phyloP scores from a whole-genome alignment of 768 basidiomycete species.

The Suillus fuscotomentosus region DNA sequence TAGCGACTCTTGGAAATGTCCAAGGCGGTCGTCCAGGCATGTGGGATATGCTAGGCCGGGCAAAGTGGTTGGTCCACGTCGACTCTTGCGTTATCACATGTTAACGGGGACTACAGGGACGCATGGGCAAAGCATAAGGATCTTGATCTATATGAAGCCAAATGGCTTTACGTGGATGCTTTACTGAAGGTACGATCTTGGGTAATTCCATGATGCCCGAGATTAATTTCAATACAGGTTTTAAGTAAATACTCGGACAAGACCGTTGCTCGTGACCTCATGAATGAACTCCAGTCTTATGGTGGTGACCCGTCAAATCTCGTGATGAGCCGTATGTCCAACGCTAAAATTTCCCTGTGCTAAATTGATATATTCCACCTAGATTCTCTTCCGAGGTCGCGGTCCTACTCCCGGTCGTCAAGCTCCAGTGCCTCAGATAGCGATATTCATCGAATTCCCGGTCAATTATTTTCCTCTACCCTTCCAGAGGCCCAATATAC shows the following conservation, averaged over 20 bases:
- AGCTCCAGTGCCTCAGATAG: slow-evolving; percentile 57
- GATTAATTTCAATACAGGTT: slow-evolving; percentile 45
- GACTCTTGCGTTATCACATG: slow-evolving; percentile 18
- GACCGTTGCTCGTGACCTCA: slow-evolving; percentile 70
- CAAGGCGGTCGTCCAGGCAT: slow-evolving; percentile 75
- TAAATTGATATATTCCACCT: neutral
- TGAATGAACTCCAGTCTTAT: slow-evolving; percentile 76
- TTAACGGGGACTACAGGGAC: slow-evolving; percentile 55
- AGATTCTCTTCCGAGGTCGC: slow-evolving; percentile 45
- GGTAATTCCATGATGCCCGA: neutral
- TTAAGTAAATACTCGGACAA: slow-evolving; percentile 82
- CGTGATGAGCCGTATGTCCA: slow-evolving; percentile 59
- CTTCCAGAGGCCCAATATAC: slow-evolving; percentile 15
- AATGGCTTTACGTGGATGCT: slow-evolving; percentile 87
- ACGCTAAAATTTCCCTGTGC: slow-evolving; percentile 9
- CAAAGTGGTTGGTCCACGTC: slow-evolving; percentile 71
- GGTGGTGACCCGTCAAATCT: slow-evolving; percentile 65
- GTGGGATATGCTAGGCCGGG: slow-evolving; percentile 88
- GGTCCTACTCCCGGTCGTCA: slow-evolving; percentile 57
- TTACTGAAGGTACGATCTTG: slow-evolving; percentile 62
- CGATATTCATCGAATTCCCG: slow-evolving; percentile 18
- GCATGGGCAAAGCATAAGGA: slow-evolving; percentile 95
- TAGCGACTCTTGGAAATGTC: slow-evolving; percentile 91
- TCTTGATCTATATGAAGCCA: slow-evolving; percentile 74
- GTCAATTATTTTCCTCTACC: slow-evolving; percentile 10